Evolutionary conservation across 345 rosid species (phyloP).

Genomic region (Corchorus olitorius): DNA sequence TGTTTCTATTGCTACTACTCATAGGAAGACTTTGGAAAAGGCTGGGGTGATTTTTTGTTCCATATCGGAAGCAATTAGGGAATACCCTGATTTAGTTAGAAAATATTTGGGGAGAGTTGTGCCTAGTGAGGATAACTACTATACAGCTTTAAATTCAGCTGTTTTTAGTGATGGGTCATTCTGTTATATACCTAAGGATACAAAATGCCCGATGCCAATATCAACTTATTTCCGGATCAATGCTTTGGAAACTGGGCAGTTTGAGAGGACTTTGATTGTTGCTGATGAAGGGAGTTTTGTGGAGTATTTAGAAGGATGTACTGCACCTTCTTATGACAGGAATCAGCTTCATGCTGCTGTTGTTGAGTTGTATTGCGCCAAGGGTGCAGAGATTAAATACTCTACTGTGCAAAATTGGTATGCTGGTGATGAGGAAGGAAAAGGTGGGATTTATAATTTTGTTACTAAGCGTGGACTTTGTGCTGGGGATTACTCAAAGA

Average conservation of each 20-base stretch:
- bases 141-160: constrained; percentile 79
- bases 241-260: constrained; percentile 91
- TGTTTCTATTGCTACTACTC: constrained; percentile 87
- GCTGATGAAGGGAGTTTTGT: constrained; percentile 90
- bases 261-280: constrained; percentile 95
- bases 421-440: constrained; percentile 89
- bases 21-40: constrained; percentile 68
- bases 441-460: constrained; percentile 88
- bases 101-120: constrained; percentile 89
- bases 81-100: constrained; percentile 75
- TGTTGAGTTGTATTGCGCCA: constrained; percentile 82
- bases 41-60: constrained; percentile 91
- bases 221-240: constrained; percentile 92
- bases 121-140: constrained; percentile 85
- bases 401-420: constrained; percentile 97
- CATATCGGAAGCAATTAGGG: constrained; percentile 79
- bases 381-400: constrained; percentile 86
- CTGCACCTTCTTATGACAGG: constrained; percentile 86
- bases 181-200: constrained; percentile 78
- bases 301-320: constrained; percentile 95
- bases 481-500: constrained; percentile 74
- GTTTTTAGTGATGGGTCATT: constrained; percentile 96
- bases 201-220: constrained; percentile 86
- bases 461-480: constrained; percentile 96
- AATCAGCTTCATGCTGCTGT: constrained; percentile 98